Evolutionary conservation across 148 eudicot genomes (phyloP), one percentile per base, ranked within the genome.

Genomic region (Fagopyrum homotropicum): DNA sequence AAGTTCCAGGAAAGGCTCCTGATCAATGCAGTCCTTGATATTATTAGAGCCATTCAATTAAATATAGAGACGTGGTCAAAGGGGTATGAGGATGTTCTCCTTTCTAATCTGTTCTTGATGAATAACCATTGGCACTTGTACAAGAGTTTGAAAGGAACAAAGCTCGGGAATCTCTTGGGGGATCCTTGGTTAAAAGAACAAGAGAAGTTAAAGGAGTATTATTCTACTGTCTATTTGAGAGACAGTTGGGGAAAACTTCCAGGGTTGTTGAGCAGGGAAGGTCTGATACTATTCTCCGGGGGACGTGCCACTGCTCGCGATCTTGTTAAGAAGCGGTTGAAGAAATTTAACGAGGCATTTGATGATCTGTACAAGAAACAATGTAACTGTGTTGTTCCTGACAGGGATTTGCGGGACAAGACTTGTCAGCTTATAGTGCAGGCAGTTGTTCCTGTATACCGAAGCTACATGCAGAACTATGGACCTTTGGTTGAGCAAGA

Each of bases 221-320:
- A 79, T 74, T 79, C 84, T 22, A 64, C 86, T 57, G 43, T 75
- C 48, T 91, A 75, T 81, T 72, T 91, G 80, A 83, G 83, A 74
- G 96, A 91, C 61, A 89, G 91, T 72, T 91, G 96, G 96, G 87
- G 80, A 43, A 86, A 82, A 71, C 93, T 91, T 77, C 96, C 96
- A 0, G 80, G 89, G 30, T 83, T 87, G 75, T 81, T 91, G 59
- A 91, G 96, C 75, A 80, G 96, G 80, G 96, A 91, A 80, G 96
- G 96, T 69, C 79, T 91, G 75, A 91, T 91, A 55, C 77, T 91
- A 63, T 91, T 89, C 72, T 91, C 96, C 3, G 93, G 96, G 8
- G 96, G 96, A 73, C 93, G 91, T 45, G 93, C 89, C 12, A 89
- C 96, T 46, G 96, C 96, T 56, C 93, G 96, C 43, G 92, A 91